Conservation (phyloP, 2,329 filamentous ascomycete genomes). For the Dryadomyces quercus-mongolicae region DNA sequence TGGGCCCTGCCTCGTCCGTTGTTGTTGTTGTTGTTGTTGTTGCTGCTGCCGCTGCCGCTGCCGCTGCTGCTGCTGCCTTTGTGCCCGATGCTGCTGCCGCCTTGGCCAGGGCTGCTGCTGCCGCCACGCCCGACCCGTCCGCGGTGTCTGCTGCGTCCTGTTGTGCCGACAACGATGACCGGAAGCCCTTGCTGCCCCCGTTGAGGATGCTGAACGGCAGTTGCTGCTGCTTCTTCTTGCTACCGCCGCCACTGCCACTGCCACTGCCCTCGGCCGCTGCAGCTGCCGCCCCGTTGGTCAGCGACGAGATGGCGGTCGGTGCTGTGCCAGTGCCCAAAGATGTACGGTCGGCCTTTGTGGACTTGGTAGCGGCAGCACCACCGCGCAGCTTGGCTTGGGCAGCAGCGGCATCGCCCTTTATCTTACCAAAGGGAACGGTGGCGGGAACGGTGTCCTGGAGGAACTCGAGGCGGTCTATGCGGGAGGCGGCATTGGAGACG, state of each 20-base stretch:
- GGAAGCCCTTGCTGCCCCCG: slow-evolving; percentile 1
- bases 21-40: slow-evolving; percentile 4
- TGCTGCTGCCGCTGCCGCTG: slow-evolving; percentile 7
- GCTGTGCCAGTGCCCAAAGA: slow-evolving; percentile 3
- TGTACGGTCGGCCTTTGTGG: slow-evolving; percentile 3
- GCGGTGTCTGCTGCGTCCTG: too few species aligned
- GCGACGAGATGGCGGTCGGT: slow-evolving; percentile 8
- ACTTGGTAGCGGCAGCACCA: not conserved
- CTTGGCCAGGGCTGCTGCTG: slow-evolving; percentile 8
- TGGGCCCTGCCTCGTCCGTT: slow-evolving; percentile 6
- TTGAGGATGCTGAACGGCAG: slow-evolving; percentile 10
- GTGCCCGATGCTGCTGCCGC: slow-evolving; percentile 8
- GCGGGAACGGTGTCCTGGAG: slow-evolving; percentile 82
- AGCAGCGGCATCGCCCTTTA: slow-evolving; percentile 51
- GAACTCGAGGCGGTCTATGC: slow-evolving; percentile 91
- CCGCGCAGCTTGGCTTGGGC: slow-evolving; percentile 33
- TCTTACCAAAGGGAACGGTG: slow-evolving; percentile 68
- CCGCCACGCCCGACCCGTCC: slow-evolving; percentile 7
- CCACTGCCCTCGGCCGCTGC: not conserved
- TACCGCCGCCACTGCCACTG: not conserved
- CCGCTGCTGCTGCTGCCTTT: slow-evolving; percentile 4
- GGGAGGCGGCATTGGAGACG: slow-evolving; percentile 72
- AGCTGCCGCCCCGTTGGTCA: slow-evolving; percentile 5
- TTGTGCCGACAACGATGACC: too few species aligned
- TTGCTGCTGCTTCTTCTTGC: slow-evolving; percentile 10